Evolutionary conservation across 441 rosid genomes (phyloP).

Genomic region (Eutrema salsugineum): DNA sequence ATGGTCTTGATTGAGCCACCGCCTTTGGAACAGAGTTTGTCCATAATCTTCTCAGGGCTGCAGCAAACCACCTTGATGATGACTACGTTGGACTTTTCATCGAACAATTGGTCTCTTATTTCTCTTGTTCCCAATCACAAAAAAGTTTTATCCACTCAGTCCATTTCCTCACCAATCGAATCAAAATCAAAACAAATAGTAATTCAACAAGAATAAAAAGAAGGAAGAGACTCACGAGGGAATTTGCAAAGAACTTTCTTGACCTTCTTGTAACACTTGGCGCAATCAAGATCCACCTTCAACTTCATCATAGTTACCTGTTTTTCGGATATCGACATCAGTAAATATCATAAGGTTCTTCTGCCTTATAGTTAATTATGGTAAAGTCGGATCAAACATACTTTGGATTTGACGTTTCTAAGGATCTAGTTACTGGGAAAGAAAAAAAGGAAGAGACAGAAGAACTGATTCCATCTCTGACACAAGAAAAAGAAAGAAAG

Average conservation of each 20-base stretch:
- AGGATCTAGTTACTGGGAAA: neutral
- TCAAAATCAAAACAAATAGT: neutral
- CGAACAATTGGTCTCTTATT: conserved; percentile 56
- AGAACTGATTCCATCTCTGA: conserved; percentile 32
- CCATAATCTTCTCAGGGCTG: conserved; percentile 61
- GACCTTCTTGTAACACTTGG: conserved; percentile 61
- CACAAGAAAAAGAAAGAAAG: conserved; percentile 6
- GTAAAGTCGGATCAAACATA: neutral
- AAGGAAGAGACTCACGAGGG: conserved; percentile 54
- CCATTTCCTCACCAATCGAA: neutral
- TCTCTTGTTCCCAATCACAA: conserved; percentile 57
- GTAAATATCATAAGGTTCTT: neutral
- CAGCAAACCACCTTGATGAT: conserved; percentile 67
- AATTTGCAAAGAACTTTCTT: conserved; percentile 66
- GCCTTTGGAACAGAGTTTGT: conserved; percentile 59
- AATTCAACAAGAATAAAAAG: neutral
- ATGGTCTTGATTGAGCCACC: conserved; percentile 52
- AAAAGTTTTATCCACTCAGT: conserved; percentile 36
- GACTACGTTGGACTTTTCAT: conserved; percentile 62
- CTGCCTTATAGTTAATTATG: neutral
- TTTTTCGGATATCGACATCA: conserved; percentile 10
- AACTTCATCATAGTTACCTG: conserved; percentile 56
- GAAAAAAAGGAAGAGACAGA: neutral
- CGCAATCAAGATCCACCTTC: conserved; percentile 60
- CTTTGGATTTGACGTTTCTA: conserved; percentile 8